phyloP scores from a whole-genome alignment of 2,329 filamentous ascomycete genomes.

The Pyricularia pennisetigena region DNA sequence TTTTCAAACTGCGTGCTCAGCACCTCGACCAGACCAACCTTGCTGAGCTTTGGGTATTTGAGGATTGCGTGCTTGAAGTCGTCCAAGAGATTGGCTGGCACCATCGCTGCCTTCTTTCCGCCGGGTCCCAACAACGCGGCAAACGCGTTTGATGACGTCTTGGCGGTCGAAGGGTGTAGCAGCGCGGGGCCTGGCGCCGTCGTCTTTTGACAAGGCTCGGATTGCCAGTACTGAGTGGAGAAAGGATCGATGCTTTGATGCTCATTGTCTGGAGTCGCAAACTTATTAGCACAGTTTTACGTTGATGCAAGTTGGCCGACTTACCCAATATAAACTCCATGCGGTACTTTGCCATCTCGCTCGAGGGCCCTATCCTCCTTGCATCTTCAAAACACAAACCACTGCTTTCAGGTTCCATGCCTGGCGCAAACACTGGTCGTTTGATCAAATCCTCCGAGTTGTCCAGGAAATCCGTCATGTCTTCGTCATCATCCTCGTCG shows the following conservation, averaged over 20 bases:
- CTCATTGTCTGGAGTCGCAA: constrained; percentile 23
- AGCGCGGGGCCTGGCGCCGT: constrained; percentile 9
- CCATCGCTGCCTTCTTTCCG: constrained; percentile 22
- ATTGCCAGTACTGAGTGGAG: constrained; percentile 69
- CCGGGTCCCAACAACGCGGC: constrained; percentile 7
- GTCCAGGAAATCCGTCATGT: constrained; percentile 85
- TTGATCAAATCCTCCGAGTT: constrained; percentile 64
- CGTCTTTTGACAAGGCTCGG: constrained; percentile 20
- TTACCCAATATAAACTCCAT: constrained; percentile 68
- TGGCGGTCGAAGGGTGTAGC: constrained; percentile 6
- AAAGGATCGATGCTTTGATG: constrained; percentile 69
- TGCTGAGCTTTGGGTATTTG: constrained; percentile 49
- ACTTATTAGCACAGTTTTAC: background rate
- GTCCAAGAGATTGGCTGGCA: constrained; percentile 49
- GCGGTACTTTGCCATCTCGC: constrained; percentile 48
- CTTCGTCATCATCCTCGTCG: constrained; percentile 62
- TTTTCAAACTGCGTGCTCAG: constrained; percentile 67
- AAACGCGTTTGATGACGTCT: constrained; percentile 14
- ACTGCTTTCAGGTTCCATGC: constrained; percentile 66
- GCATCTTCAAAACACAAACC: constrained; percentile 76
- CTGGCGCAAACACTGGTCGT: constrained; percentile 51
- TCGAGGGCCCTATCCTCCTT: constrained; percentile 32
- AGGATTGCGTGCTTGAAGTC: constrained; percentile 62
- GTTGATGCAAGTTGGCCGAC: constrained; percentile 15
- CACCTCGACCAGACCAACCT: constrained; percentile 64